phyloP scores from a whole-genome alignment of 176 grass and related monocot species.

The Lolium multiflorum region DNA sequence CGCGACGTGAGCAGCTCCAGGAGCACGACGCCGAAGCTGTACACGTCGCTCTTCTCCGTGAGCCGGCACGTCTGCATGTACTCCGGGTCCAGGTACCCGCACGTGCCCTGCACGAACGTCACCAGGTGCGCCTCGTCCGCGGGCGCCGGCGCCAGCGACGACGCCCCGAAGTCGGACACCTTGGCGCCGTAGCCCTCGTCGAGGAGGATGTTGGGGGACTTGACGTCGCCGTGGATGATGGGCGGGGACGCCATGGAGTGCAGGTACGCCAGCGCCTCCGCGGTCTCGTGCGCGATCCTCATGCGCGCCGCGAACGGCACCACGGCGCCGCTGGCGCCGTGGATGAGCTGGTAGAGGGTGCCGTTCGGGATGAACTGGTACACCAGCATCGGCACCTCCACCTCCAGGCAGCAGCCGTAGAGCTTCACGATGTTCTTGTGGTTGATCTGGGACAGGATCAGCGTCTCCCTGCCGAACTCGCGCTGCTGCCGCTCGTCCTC shows the following conservation, averaged over 20 bases:
- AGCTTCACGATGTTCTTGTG: conserved; percentile 64
- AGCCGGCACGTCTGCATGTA: conserved; percentile 52
- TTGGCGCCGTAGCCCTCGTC: conserved; percentile 45
- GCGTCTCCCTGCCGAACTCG: conserved; percentile 59
- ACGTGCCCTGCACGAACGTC: conserved; percentile 63
- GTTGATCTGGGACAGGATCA: conserved; percentile 69
- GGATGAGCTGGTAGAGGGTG: conserved; percentile 51
- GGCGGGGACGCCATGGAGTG: conserved; percentile 56
- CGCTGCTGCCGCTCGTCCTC: conserved; percentile 55
- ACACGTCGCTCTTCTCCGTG: conserved; percentile 57
- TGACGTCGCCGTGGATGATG: conserved; percentile 70
- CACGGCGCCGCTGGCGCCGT: background rate
- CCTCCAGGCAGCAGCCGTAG: conserved; percentile 62
- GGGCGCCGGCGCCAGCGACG: conserved; percentile 9
- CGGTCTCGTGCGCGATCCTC: conserved; percentile 52
- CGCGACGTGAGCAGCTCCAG: conserved; percentile 54
- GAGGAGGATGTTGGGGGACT: conserved; percentile 63
- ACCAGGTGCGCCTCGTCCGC: conserved; percentile 44
- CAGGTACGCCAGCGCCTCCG: conserved; percentile 65
- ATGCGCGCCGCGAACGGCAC: conserved; percentile 35
- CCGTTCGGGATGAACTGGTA: conserved; percentile 67
- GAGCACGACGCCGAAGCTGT: conserved; percentile 56
- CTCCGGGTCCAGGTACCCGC: conserved; percentile 66
- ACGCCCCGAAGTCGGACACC: conserved; percentile 66
- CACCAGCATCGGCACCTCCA: conserved; percentile 63